Evolutionary conservation across 768 basidiomycete genomes (phyloP), one percentile per base, ranked within the genome.

Genomic region (Obba rivulosa): DNA sequence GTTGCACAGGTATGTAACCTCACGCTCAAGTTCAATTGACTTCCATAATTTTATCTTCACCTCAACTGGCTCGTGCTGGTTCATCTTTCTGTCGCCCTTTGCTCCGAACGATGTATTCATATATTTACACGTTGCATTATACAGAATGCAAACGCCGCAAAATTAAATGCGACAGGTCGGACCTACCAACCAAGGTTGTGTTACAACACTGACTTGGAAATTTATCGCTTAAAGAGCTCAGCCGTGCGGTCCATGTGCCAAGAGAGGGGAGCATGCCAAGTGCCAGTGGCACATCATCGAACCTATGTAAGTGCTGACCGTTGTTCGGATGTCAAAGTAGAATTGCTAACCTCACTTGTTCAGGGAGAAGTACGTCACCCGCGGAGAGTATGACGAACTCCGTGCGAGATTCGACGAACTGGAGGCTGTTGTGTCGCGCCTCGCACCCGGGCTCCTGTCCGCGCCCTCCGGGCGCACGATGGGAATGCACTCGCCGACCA

Each of bases 261-360:
- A 85, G 53, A 79, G 89, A 62, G 85, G 85, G 53, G 89, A 92
- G 69, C 80, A 83, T 67, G 72, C 72, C 43, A 85, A 83, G 63
- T 92, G 89, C 62, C 82, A 85, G 59, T 92, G 89, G 89, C 80
- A 84, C 62, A 78, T 85, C 49, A 74, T 90, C 44, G 88, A 91
- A 66, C 84, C 87, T 35, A 77, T 83, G 84, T 91, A 71, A 68
- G 86, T 71, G 42, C 36, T 37, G 20, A 44, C 43, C 34, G 24
- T 20, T 23, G 38, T 49, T 40, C 43, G 34, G 34, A 40, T 36
- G 44, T 42, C 21, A 36, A 38, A 13, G 18, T 22, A 41, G 40
- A 43, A 43, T 42, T 51, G 18, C 43, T 39, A 24, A 24, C 36
- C n/a, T 40, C 35, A 38, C 39, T 44, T 22, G 40, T 36, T 49